Evolutionary conservation across 2,329 filamentous ascomycete genomes (phyloP), one percentile per base, ranked within the genome.

Genomic region (Neurospora sp.): DNA sequence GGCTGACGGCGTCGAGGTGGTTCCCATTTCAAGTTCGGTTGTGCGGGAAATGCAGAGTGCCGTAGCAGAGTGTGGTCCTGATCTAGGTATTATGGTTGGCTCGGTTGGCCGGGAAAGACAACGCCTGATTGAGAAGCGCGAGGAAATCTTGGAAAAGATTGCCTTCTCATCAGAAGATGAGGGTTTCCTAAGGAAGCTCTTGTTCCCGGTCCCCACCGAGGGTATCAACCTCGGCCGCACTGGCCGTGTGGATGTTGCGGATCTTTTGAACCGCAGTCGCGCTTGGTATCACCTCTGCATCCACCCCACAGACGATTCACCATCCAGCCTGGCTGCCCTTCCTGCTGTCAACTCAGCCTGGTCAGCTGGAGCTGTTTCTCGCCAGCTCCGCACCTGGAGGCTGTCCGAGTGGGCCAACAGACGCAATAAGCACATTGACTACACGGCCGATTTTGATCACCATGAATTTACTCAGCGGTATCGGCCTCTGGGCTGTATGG

Each of bases 331-430:
- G 28, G 90, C 91, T n/a, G 87, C 88, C 23, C 83, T 92, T 28
- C 86, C 90, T 0, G 88, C 91, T 0, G 85, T 90, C 42, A 92
- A 89, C n/a, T 91, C 92, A 1, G 89, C 91, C 0, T 99, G 96
- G 96, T 97, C 95, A 67, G 96, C 96, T 0, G 93, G 93, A 33
- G 90, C 92, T 1, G 91, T 99, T 0, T 99, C 96, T 2, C 90
- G 93, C 70, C 96, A 99, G 79, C 87, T 99, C 19, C 92, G 96
- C 19, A 88, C 93, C 2, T 99, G 96, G 95, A 89, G 96, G 76
- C 84, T 99, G 17, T 91, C 96, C 0, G 96, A 99, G 79, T 99
- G 96, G 96, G 93, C 94, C 1, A 99, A 98, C 78, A 90, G 95
- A 70, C 89, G 96, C 67, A 96, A 94, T 79, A 93, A 93, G 78